Evolutionary conservation across 2,329 filamentous ascomycete species (phyloP).

Genomic region (Didymella glomerata): DNA sequence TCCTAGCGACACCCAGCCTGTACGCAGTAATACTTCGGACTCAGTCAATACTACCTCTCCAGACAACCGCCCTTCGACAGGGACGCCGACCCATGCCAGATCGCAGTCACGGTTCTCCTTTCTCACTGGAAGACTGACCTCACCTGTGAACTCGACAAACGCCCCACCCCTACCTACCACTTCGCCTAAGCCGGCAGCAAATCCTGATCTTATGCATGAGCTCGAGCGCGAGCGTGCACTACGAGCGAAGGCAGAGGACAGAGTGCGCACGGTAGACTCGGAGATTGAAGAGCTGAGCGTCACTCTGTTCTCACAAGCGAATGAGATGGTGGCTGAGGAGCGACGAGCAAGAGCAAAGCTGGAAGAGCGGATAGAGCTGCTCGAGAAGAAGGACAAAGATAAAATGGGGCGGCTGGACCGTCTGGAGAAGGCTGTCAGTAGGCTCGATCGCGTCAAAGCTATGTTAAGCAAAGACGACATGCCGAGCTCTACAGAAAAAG

Average conservation of each 20-base stretch:
- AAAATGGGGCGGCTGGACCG: constrained; percentile 73
- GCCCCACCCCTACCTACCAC: constrained; percentile 27
- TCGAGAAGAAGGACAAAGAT: constrained; percentile 75
- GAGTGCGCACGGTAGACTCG: constrained; percentile 69
- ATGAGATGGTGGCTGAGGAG: constrained; percentile 86
- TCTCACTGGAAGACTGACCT: constrained; percentile 52
- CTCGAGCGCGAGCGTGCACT: constrained; percentile 72
- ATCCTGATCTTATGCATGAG: constrained; percentile 65
- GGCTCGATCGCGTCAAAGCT: constrained; percentile 74
- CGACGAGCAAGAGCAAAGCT: constrained; percentile 73
- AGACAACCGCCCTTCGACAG: constrained; percentile 42
- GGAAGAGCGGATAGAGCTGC: constrained; percentile 72
- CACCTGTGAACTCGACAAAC: constrained; percentile 39
- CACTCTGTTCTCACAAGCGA: constrained; percentile 80
- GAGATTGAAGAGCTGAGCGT: constrained; percentile 83
- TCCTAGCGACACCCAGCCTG: constrained; percentile 21
- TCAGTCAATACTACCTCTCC: constrained; percentile 31
- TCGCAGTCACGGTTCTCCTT: constrained; percentile 54
- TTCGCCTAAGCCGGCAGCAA: constrained; percentile 15
- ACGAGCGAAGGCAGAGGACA: constrained; percentile 73
- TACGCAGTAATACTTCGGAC: constrained; percentile 34
- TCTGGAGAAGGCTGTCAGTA: constrained; percentile 73
- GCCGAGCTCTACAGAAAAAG: neutral
- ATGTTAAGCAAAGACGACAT: constrained; percentile 57
- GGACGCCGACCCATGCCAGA: constrained; percentile 39